These are phyloP conservation scores for Apiotrichum gracile DNA, from an alignment of 1,284 basidiomycete genomes.

Conservation along the genomic window DNA sequence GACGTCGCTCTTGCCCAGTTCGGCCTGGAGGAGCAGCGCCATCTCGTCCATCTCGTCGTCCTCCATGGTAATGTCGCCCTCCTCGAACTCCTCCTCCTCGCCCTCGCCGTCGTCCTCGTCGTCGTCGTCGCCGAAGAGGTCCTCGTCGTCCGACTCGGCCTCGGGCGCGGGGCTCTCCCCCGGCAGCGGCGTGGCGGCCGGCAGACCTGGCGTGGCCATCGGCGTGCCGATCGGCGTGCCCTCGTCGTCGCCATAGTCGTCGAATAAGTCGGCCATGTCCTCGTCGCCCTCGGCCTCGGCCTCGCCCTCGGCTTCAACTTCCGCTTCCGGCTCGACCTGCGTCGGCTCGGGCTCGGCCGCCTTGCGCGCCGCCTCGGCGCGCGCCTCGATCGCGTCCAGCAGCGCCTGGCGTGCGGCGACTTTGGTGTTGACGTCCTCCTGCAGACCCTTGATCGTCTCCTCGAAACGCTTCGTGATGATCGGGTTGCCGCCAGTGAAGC, in stretches of 20 bases:
- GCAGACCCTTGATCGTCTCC: constrained; percentile 80
- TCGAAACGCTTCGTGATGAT: constrained; percentile 91
- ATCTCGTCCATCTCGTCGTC: constrained; percentile 38
- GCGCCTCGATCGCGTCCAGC: constrained; percentile 35
- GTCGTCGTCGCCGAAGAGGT: constrained; percentile 28
- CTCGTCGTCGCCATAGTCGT: constrained; percentile 25
- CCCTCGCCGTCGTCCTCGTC: constrained; percentile 25
- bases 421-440: constrained; percentile 80
- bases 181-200: constrained; percentile 7
- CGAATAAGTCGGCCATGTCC: constrained; percentile 28
- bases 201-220: constrained; percentile 17
- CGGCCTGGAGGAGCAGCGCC: constrained; percentile 31
- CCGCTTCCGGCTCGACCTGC: not conserved
- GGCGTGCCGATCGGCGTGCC: constrained; percentile 27
- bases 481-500: constrained; percentile 79
- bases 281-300: constrained; percentile 23
- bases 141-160: constrained; percentile 21
- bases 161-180: constrained; percentile 6
- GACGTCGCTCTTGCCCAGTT: constrained; percentile 34
- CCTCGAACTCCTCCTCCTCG: not conserved
- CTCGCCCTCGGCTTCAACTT: constrained; percentile 1
- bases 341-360: not conserved
- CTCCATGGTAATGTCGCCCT: constrained; percentile 14
- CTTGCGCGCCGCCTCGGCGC: constrained; percentile 9
- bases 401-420: constrained; percentile 55